Base-by-base conservation (phyloP, 148 eudicot genomes). In the Rhododendron griersonianum region DNA sequence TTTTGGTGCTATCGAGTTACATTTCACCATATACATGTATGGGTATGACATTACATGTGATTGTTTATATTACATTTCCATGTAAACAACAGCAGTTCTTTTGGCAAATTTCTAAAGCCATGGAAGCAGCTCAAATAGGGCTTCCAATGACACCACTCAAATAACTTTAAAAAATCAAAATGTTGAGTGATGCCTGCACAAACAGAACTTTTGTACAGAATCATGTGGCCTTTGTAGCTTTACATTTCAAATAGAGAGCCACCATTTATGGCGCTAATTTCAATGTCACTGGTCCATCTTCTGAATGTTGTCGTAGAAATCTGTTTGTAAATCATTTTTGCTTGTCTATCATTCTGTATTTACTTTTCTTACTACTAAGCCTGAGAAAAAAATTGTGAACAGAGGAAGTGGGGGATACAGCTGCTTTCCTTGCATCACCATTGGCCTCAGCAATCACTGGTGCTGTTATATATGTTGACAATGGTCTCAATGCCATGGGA, bases 361-460 rank as follows among this genome's bases (percentile, higher is more conserved):
- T 18, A 25, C 28, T 48, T 48, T 28, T 78, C 13, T 2, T 19
- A 28, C 30, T 76, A 4, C 81, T 85, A 35, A 87, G 25, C 61
- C 83, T 59, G 57, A 7, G 51, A 63, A 87, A 65, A 33, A 81
- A 80, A 39, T 81, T 78, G 45, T 41, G 48, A 90, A 91, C 99
- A 96, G 99, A 95, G 86, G 99, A 96, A 89, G 98, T 96, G 16
- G 99, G 99, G n/a, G 93, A 95, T 73, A 86, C 98, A 16, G 99
- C 99, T 88, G 98, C 99, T 84, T 96, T 96, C 92, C 91, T 96
- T 88, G 98, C 93, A 35, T 96, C 99, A 2, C 99, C 99, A 19
- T 86, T 96, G 93, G 99, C 99, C 48, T 96, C 99, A 7, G 99
- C 99, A 67, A 92, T 96, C 85, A 96, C 99, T 3, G 99, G 98